Percentiles rank a stretch among this genome's conserved stretches.
These are phyloP conservation scores for Nepenthes gracilis DNA, from an alignment of 148 eudicot species.

Conservation along the genomic window DNA sequence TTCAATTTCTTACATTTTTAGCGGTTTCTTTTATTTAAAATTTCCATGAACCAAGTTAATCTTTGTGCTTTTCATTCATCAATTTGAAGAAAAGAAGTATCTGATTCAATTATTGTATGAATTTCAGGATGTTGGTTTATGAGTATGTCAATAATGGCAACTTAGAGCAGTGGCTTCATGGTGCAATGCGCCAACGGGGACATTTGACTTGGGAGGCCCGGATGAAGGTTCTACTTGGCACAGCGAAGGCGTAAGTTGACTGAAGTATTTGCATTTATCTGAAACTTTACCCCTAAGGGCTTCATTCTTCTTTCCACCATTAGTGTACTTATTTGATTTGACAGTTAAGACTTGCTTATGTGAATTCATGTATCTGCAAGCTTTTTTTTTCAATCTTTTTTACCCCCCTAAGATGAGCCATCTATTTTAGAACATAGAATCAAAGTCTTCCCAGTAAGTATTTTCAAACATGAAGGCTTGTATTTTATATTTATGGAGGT, in stretches of 20 bases:
- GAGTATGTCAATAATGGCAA: conserved; percentile 76
- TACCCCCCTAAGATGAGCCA: no score
- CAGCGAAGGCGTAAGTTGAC: conserved; percentile 66
- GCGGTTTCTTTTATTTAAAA: no score
- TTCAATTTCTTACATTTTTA: no score
- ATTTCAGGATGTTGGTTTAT: conserved; percentile 59
- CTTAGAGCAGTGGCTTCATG: conserved; percentile 79
- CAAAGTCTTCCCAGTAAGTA: no score
- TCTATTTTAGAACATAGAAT: no score
- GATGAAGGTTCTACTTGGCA: conserved; percentile 55
- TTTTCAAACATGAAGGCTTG: no score
- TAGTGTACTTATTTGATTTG: not conserved
- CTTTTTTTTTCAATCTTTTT: no score
- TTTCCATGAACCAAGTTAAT: no score
- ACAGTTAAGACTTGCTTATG: no score
- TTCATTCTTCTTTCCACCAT: not conserved
- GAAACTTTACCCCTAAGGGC: not conserved
- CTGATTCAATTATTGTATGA: not conserved
- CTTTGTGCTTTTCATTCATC: not conserved
- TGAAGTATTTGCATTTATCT: not conserved
- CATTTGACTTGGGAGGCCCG: conserved; percentile 75
- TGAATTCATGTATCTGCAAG: no score
- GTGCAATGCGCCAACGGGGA: conserved; percentile 63
- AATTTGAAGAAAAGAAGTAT: not conserved
- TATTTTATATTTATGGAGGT: no score